Conservation (phyloP, 768 basidiomycete genomes). For the Auriscalpium vulgare region DNA sequence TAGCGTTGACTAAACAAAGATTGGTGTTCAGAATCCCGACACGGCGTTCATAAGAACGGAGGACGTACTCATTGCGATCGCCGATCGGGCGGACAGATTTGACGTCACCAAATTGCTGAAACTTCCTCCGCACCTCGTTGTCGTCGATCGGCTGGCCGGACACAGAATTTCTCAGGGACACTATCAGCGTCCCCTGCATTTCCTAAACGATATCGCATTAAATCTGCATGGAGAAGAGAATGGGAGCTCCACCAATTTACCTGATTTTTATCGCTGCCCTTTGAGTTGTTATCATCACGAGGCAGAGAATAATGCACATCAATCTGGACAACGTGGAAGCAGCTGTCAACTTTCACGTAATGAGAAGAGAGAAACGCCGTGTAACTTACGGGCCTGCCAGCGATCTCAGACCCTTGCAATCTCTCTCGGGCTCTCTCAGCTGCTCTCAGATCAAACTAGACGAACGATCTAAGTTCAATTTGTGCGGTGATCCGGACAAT, state of each 20-base stretch:
- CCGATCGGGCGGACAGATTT: conserved; percentile 65
- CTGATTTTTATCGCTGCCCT: conserved; percentile 76
- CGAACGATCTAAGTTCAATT: background rate
- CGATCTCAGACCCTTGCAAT: conserved; percentile 83
- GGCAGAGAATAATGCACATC: conserved; percentile 98
- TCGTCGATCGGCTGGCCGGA: conserved; percentile 70
- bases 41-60: background rate
- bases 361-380: background rate
- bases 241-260: conserved; percentile 29
- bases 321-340: conserved; percentile 47
- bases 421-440: conserved; percentile 89
- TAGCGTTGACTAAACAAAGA: conserved; percentile 61
- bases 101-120: conserved; percentile 87
- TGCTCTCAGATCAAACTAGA: conserved; percentile 84
- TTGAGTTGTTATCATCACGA: conserved; percentile 58
- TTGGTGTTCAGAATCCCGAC: background rate
- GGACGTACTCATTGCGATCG: conserved; percentile 52
- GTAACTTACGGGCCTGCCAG: conserved; percentile 77
- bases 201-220: conserved; percentile 31
- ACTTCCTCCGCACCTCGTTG: conserved; percentile 76
- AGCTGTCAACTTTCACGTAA: conserved; percentile 1
- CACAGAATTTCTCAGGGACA: conserved; percentile 66
- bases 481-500: background rate
- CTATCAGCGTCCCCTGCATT: conserved; percentile 78
- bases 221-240: background rate